phyloP scores from a whole-genome alignment of 2,329 filamentous ascomycete genomes.

The Thermoascus crustaceus region DNA sequence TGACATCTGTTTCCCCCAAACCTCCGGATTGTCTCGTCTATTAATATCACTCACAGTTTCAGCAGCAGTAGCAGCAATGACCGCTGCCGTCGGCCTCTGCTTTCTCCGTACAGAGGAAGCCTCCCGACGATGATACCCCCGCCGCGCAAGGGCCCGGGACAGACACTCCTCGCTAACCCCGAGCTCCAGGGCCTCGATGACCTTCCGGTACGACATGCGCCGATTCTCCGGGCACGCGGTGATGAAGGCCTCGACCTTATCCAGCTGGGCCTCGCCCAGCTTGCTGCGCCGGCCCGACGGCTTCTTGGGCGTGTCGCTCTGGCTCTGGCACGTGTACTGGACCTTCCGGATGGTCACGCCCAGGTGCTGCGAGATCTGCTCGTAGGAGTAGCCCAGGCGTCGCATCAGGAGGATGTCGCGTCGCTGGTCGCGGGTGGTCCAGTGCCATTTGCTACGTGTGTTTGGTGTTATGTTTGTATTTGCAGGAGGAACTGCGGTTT shows the following conservation, averaged over 20 bases:
- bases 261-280: conserved; percentile 6
- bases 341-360: conserved; percentile 12
- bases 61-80: too few species aligned
- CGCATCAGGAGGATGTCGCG: conserved; percentile 16
- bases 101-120: too few species aligned
- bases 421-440: conserved; percentile 15
- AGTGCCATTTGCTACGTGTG: too few species aligned
- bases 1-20: too few species aligned
- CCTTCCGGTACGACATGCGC: conserved; percentile 6
- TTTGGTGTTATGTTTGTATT: too few species aligned
- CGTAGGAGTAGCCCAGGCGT: conserved; percentile 11
- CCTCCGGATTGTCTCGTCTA: too few species aligned
- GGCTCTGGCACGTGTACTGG: conserved; percentile 12
- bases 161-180: too few species aligned
- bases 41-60: too few species aligned
- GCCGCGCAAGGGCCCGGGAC: too few species aligned
- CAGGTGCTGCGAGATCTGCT: conserved; percentile 11
- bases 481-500: too few species aligned
- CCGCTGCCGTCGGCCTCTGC: too few species aligned
- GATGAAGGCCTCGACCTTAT: conserved; percentile 8
- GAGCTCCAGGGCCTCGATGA: conserved; percentile 3
- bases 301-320: conserved; percentile 9
- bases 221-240: conserved; percentile 5
- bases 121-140: too few species aligned
- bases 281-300: background rate